Evolutionary conservation across 2,329 filamentous ascomycete species (phyloP), one percentile per base, ranked within the genome.

Genomic region (Aureobasidium sp.): DNA sequence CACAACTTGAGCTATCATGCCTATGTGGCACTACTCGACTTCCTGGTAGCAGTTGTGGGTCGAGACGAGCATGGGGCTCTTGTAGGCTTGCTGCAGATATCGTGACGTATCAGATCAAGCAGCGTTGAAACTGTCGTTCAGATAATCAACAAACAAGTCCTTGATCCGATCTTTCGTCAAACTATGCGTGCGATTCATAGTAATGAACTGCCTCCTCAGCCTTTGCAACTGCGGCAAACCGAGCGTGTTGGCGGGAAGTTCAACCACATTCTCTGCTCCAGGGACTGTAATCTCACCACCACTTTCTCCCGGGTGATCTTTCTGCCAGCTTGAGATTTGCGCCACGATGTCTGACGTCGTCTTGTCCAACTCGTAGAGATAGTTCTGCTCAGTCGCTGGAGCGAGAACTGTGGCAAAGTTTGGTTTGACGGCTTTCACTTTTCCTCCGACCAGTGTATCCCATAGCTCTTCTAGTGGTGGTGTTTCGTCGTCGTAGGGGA

Each of bases 331-430:
- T 65, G 92, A 78, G 43, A 97, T 89, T 65, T 84, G 84, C 71
- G 89, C 88, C 62, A 96, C 86, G 36, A 97, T 87, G 63, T 91
- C 91, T 71, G 94, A 93, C 10, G 93, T 95, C 75, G 90, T 90
- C 69, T 88, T 88, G 78, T 97, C 93, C 29, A 97, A 84, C 67
- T 93, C 86, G 76, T 96, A 94, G 61, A 97, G 84, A 76, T 94
- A 95, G 74, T 95, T 91, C 65, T 87, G 82, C 73, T 86, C 85
- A 0, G 75, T 90, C 76, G 80, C 89, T 72, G 75, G 90, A 84
- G 83, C 93, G 79, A 83, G 84, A 33, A 94, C 87, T 0, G 93
- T 95, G 5, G 93, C 91, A 74, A 90, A 87, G 77, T 97, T 95
- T 1, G 93, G 92, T 71, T 85, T 85, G 60, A 96, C 86, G 6